These are phyloP conservation scores for Emergomyces pasteurianus DNA, from an alignment of 2,329 filamentous ascomycete species.

Conservation along the genomic window DNA sequence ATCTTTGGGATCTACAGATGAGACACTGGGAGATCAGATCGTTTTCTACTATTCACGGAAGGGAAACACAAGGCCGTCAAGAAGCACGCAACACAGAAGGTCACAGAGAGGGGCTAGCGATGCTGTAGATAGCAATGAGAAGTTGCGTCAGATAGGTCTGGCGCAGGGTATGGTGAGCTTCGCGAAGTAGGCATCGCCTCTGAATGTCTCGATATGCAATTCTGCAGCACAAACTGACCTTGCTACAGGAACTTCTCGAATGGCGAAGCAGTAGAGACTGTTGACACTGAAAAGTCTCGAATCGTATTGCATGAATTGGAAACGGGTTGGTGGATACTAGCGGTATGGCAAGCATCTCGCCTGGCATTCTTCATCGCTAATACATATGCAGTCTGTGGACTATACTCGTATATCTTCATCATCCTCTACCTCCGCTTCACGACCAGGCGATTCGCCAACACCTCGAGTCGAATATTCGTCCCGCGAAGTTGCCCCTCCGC, in stretches of 20 bases:
- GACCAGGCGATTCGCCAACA: constrained; percentile 25
- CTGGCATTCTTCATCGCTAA: constrained; percentile 4
- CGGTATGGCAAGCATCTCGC: constrained; percentile 43
- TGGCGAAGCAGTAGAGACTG: constrained; percentile 62
- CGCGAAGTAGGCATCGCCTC: constrained; percentile 43
- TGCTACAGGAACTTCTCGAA: constrained; percentile 60
- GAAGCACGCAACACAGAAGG: constrained; percentile 15
- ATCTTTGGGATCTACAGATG: constrained; percentile 58
- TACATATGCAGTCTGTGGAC: constrained; percentile 54
- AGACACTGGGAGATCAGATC: constrained; percentile 68
- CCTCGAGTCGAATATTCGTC: constrained; percentile 66
- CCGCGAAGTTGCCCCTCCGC: constrained; percentile 74
- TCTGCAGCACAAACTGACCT: constrained; percentile 7
- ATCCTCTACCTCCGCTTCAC: constrained; percentile 30
- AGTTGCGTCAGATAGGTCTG: constrained; percentile 81
- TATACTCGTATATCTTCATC: constrained; percentile 59
- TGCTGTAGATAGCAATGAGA: constrained; percentile 59
- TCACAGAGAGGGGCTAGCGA: constrained; percentile 19
- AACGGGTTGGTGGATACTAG: constrained; percentile 87
- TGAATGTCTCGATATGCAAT: constrained; percentile 2
- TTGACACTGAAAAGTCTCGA: constrained; percentile 83
- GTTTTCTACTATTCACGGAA: constrained; percentile 72
- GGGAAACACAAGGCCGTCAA: constrained; percentile 15
- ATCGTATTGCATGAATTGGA: constrained; percentile 82
- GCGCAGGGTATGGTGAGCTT: constrained; percentile 96